A percentile compares a stretch with the other conserved stretches of the same genome.
phyloP scores from a whole-genome alignment of 129 eudicot species.

The Ambrosia artemisiifolia region DNA sequence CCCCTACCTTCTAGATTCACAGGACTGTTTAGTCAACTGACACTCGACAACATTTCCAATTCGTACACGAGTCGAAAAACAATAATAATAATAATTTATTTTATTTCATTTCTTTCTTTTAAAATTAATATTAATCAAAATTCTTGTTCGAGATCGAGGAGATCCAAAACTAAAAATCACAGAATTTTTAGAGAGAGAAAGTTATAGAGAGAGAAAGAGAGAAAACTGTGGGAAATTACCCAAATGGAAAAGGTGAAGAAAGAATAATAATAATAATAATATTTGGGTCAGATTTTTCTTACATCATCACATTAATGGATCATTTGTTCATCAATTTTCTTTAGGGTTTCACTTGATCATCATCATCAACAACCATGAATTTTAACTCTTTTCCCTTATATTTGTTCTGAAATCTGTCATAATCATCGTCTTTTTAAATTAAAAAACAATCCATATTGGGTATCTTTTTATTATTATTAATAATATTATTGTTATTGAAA shows the following conservation, averaged over 20 bases:
- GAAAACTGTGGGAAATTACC: constrained; percentile 33
- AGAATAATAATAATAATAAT: not conserved
- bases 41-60: constrained; percentile 32
- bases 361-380: constrained; percentile 7
- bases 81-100: not conserved
- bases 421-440: constrained; percentile 17
- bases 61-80: constrained; percentile 49
- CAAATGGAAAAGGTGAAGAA: constrained; percentile 40
- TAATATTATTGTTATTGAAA: not conserved
- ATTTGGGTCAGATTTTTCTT: constrained; percentile 22
- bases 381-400: not conserved
- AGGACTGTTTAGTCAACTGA: constrained; percentile 31
- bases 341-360: constrained; percentile 21
- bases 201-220: constrained; percentile 3
- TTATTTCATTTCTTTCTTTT: too few relatives aligned
- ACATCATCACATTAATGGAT: constrained; percentile 29
- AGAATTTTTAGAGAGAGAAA: constrained; percentile 32
- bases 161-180: constrained; percentile 37
- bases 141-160: constrained; percentile 37
- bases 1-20: constrained; percentile 9
- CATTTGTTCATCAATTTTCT: constrained; percentile 13
- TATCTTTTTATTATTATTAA: not conserved
- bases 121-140: constrained; percentile 4
- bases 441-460: not conserved
- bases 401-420: constrained; percentile 16